phyloP scores from a whole-genome alignment of 345 rosid genomes.

The Eucalyptus marginata region DNA sequence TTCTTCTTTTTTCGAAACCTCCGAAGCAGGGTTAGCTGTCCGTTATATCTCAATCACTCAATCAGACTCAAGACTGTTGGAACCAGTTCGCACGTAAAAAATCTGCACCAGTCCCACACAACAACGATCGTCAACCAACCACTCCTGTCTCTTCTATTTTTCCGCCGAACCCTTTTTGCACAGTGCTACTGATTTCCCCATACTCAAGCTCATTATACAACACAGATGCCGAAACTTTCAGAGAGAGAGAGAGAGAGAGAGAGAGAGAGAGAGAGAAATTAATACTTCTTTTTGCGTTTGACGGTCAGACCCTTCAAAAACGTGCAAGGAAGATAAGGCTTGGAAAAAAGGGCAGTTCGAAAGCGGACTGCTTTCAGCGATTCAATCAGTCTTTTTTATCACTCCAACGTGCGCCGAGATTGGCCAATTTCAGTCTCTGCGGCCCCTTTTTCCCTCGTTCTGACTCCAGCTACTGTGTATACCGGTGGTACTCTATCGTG shows the following conservation, averaged over 20 bases:
- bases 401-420: neutral
- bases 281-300: neutral
- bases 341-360: neutral
- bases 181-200: neutral
- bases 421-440: neutral
- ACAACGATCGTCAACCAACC: neutral
- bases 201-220: neutral
- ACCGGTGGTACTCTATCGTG: neutral
- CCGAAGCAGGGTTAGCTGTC: neutral
- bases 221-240: neutral
- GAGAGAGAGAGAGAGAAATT: neutral
- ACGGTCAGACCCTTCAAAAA: neutral
- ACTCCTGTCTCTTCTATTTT: neutral
- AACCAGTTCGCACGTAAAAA: neutral
- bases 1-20: neutral
- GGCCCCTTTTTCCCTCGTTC: neutral
- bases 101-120: neutral
- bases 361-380: neutral
- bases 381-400: neutral
- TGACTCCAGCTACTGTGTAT: neutral
- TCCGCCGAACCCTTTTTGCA: neutral
- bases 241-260: neutral
- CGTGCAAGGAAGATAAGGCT: neutral
- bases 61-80: neutral
- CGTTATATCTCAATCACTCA: neutral